Conservation (phyloP, 768 basidiomycete genomes). For the Pseudohyphozyma bogoriensis region DNA sequence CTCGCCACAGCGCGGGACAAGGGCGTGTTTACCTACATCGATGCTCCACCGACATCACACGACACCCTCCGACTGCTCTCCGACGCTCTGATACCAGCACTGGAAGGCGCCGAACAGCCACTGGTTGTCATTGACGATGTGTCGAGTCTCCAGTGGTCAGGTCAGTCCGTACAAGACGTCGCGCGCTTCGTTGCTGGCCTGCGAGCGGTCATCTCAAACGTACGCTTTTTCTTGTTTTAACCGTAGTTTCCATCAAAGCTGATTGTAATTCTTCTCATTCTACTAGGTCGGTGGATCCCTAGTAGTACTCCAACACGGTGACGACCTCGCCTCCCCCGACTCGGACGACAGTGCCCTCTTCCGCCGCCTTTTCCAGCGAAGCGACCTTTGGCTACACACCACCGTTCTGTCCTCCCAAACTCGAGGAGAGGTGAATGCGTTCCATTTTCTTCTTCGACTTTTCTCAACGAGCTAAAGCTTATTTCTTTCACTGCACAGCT, state of each 20-base stretch:
- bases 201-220: background rate
- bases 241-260: background rate
- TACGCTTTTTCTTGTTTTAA: background rate
- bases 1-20: constrained; percentile 10
- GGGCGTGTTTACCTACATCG: constrained; percentile 4
- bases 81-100: background rate
- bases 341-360: constrained; percentile 13
- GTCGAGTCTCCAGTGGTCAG: constrained; percentile 9
- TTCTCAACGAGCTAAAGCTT: background rate
- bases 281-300: constrained; percentile 7
- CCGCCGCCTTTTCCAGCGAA: constrained; percentile 6
- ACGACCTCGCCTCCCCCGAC: constrained; percentile 6
- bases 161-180: background rate
- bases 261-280: background rate
- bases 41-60: constrained; percentile 5
- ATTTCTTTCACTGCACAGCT: background rate
- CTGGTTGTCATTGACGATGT: constrained; percentile 21
- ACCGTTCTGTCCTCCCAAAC: constrained; percentile 13
- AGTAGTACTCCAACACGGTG: constrained; percentile 13
- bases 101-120: background rate
- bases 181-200: background rate
- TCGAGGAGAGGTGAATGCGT: constrained; percentile 21
- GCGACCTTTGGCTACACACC: constrained; percentile 21
- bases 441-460: background rate
- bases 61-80: background rate